These are phyloP conservation scores for Hanseniaspora occidentalis DNA, from an alignment of 805 yeast genomes.

Conservation along the genomic window DNA sequence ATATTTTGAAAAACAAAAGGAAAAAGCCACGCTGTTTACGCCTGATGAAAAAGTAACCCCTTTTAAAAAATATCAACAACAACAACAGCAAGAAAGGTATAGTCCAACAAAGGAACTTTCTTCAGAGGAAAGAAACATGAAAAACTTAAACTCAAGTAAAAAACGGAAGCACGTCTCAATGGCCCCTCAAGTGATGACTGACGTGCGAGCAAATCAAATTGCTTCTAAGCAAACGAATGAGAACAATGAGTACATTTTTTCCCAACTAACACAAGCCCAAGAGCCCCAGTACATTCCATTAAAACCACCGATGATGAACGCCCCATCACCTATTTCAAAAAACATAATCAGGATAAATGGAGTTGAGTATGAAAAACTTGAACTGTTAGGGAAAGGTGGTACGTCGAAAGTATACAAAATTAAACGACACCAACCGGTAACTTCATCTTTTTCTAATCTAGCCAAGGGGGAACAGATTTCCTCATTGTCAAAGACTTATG, in stretches of 20 bases:
- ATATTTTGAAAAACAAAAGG: slow-evolving; percentile 27
- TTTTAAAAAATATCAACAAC: not conserved
- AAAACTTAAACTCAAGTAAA: not conserved
- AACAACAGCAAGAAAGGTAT: not conserved
- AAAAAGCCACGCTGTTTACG: slow-evolving; percentile 9
- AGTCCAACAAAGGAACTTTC: too few relatives aligned
- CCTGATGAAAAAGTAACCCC: not conserved
- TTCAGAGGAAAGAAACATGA: not conserved
- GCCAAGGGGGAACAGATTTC: slow-evolving; percentile 4
- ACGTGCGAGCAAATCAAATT: not conserved
- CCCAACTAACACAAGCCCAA: slow-evolving; percentile 11
- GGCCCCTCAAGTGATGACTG: not conserved
- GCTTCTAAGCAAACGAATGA: slow-evolving; percentile 9
- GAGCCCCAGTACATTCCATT: slow-evolving; percentile 3
- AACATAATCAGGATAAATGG: slow-evolving; percentile 34
- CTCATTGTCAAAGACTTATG: slow-evolving; percentile 44
- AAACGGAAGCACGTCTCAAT: not conserved
- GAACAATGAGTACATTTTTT: not conserved
- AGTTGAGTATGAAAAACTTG: slow-evolving; percentile 57
- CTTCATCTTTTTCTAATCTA: too few relatives aligned
- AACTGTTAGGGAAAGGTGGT: slow-evolving; percentile 82
- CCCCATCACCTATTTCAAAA: slow-evolving; percentile 12
- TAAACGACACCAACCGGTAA: slow-evolving; percentile 25
- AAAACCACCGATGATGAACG: not conserved
- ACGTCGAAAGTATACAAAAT: slow-evolving; percentile 84